Conservation (phyloP, 208 protist genomes). For the Zelonia costaricensis region DNA sequence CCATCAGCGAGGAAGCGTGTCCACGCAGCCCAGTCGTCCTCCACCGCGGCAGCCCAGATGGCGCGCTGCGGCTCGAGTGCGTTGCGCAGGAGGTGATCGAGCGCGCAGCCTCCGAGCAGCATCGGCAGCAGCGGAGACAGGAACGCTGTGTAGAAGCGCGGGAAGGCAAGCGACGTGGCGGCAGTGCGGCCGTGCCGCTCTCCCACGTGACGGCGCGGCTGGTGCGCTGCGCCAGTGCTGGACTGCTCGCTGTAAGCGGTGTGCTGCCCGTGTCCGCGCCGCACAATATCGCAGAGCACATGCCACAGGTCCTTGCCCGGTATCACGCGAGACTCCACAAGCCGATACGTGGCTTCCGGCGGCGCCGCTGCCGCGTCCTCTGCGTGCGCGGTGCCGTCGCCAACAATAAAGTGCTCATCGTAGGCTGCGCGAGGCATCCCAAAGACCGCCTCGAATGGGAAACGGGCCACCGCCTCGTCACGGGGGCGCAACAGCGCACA, state of each 20-base stretch:
- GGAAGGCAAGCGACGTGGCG: background rate
- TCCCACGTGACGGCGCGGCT: too few relatives aligned
- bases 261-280: background rate
- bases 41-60: constrained; percentile 1
- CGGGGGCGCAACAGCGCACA: too few relatives aligned
- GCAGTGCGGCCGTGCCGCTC: too few relatives aligned
- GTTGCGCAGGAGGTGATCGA: constrained; percentile 2
- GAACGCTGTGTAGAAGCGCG: background rate
- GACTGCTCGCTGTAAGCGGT: background rate
- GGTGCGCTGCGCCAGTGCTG: too few relatives aligned
- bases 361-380: background rate
- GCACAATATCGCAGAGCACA: constrained; percentile 10
- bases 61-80: constrained; percentile 1
- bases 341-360: too few relatives aligned
- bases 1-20: background rate
- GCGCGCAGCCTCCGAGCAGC: constrained; percentile 6
- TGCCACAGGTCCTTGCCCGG: constrained; percentile 11
- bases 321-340: constrained; percentile 6
- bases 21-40: constrained; percentile 1
- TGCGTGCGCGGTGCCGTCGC: background rate
- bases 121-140: background rate
- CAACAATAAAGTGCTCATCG: constrained; percentile 21
- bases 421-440: constrained; percentile 28
- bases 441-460: constrained; percentile 40
- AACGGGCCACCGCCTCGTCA: too few relatives aligned